Evolutionary conservation across 2,329 filamentous ascomycete genomes (phyloP).

Genomic region (Xylaria hypoxylon): DNA sequence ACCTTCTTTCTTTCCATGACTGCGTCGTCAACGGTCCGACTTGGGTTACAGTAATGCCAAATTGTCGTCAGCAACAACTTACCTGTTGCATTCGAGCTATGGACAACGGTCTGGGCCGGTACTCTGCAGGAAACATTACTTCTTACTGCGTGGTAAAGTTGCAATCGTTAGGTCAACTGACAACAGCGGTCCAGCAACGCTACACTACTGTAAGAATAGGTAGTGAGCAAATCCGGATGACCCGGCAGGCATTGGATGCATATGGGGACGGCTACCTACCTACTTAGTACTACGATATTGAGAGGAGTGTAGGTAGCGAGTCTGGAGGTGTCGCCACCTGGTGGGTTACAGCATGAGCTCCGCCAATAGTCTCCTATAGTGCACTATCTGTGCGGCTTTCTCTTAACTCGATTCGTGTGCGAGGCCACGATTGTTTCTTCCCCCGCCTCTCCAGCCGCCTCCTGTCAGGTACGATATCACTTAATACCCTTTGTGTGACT

Average conservation of each 20-base stretch:
- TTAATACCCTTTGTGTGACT: not conserved
- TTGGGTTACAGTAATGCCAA: slow-evolving; percentile 20
- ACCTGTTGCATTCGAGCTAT: not conserved
- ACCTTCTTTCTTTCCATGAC: not conserved
- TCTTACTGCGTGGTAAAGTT: slow-evolving; percentile 7
- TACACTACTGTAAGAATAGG: too few relatives aligned
- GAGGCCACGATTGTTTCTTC: slow-evolving; percentile 7
- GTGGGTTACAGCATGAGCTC: slow-evolving; percentile 11
- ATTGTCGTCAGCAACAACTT: slow-evolving; percentile 4
- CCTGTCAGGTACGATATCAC: slow-evolving; percentile 1
- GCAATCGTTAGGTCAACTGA: slow-evolving; percentile 12
- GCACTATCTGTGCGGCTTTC: not conserved
- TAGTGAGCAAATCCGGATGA: slow-evolving; percentile 6
- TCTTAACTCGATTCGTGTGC: not conserved
- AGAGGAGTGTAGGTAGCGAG: too few relatives aligned
- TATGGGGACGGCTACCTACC: not conserved
- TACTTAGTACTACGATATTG: not conserved
- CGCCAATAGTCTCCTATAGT: slow-evolving; percentile 11
- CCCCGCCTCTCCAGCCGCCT: not conserved
- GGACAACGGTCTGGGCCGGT: slow-evolving; percentile 21
- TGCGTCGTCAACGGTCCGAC: slow-evolving; percentile 3
- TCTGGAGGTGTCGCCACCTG: not conserved
- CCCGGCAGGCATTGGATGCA: slow-evolving; percentile 5
- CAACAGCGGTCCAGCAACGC: slow-evolving; percentile 7
- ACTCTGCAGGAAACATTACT: slow-evolving; percentile 1